Conservation (phyloP, 2,329 filamentous ascomycete species). For the Lachnellula subtilissima region DNA sequence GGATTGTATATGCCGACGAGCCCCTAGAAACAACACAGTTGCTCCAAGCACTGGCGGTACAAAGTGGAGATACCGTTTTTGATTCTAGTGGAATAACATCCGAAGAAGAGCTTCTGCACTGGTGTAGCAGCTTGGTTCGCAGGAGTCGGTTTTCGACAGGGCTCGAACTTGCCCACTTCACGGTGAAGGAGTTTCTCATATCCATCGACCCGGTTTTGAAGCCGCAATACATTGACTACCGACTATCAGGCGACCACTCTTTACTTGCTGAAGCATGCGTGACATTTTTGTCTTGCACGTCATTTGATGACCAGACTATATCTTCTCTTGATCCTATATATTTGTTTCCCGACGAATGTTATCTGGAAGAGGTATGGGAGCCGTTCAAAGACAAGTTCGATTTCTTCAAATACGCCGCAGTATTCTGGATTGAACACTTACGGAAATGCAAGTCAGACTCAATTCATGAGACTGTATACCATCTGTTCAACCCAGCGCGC, state of each 20-base stretch:
- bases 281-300: neutral
- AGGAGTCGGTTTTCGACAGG: neutral
- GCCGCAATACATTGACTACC: neutral
- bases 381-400: neutral
- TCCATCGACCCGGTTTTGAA: slow-evolving; percentile 1
- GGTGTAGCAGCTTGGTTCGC: slow-evolving; percentile 23
- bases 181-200: slow-evolving; percentile 23
- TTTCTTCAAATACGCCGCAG: neutral
- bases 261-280: neutral
- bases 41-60: slow-evolving; percentile 19
- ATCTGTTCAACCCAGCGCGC: neutral
- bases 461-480: neutral
- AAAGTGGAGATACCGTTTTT: slow-evolving; percentile 4
- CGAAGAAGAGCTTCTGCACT: slow-evolving; percentile 15
- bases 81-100: slow-evolving; percentile 11
- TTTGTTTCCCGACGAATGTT: neutral
- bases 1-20: slow-evolving; percentile 6
- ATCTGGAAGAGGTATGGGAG: neutral
- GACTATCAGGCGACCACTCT: neutral
- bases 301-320: neutral
- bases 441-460: neutral
- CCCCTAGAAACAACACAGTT: neutral
- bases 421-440: neutral
- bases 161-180: slow-evolving; percentile 27
- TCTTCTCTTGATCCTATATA: neutral